phyloP scores from a whole-genome alignment of 2,329 filamentous ascomycete species.

The Colletotrichum falcatum region DNA sequence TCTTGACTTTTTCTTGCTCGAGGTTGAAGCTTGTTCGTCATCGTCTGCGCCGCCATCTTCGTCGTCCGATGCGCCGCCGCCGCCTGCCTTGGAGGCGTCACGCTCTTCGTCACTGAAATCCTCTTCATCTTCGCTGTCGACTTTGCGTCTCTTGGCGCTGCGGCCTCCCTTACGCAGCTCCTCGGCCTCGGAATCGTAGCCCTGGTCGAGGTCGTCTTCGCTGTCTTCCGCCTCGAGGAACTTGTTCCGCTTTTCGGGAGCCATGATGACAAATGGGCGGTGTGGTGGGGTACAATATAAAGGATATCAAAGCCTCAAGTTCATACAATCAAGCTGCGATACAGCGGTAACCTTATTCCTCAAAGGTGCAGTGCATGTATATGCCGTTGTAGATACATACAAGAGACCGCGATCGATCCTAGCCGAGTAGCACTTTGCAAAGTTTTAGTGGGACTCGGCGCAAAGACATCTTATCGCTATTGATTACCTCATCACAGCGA shows the following conservation, averaged over 20 bases:
- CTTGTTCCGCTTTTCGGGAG: slow-evolving; percentile 77
- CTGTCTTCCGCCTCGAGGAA: slow-evolving; percentile 74
- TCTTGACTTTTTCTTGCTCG: slow-evolving; percentile 48
- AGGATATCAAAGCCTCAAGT: neutral
- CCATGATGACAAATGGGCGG: slow-evolving; percentile 59
- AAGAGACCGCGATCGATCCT: slow-evolving; percentile 3
- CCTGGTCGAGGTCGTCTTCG: slow-evolving; percentile 67
- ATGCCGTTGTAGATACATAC: slow-evolving; percentile 8
- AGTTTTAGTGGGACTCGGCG: slow-evolving; percentile 31
- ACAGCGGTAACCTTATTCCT: neutral
- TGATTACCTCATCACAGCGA: slow-evolving; percentile 37
- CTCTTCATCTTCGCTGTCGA: slow-evolving; percentile 58
- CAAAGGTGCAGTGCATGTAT: neutral
- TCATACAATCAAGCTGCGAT: neutral
- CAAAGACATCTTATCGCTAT: slow-evolving; percentile 4
- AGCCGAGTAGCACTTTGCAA: slow-evolving; percentile 27
- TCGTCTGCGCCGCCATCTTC: slow-evolving; percentile 43
- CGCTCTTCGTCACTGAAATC: slow-evolving; percentile 54
- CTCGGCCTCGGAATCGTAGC: slow-evolving; percentile 75
- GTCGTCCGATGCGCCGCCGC: slow-evolving; percentile 49
- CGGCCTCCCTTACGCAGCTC: slow-evolving; percentile 75
- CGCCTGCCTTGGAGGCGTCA: slow-evolving; percentile 49
- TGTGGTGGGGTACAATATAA: neutral
- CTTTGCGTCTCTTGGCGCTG: slow-evolving; percentile 72
- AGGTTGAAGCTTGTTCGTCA: slow-evolving; percentile 39